phyloP scores from a whole-genome alignment of 768 basidiomycete genomes.

The Hydnomerulius pinastri region DNA sequence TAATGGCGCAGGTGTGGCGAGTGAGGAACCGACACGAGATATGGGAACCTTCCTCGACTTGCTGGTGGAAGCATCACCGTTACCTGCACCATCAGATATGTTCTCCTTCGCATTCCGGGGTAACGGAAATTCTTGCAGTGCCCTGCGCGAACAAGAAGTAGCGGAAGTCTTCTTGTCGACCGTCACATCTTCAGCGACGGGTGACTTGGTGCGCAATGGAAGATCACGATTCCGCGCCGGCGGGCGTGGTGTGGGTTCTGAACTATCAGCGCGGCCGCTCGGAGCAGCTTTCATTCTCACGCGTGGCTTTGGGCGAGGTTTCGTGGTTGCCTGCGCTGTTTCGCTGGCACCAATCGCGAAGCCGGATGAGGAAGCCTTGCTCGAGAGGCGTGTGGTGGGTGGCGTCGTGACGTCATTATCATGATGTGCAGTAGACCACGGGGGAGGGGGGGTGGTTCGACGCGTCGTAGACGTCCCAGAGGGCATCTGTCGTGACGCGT shows the following conservation, averaged over 20 bases:
- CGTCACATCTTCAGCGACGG: not conserved
- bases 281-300: constrained; percentile 1
- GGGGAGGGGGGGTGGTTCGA: not conserved
- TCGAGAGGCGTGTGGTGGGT: no score
- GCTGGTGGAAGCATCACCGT: constrained; percentile 9
- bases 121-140: constrained; percentile 28
- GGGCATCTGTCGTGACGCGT: constrained; percentile 3
- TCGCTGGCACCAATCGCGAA: not conserved
- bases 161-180: constrained; percentile 10
- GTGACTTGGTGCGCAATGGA: constrained; percentile 6
- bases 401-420: not conserved
- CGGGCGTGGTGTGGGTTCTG: constrained; percentile 20
- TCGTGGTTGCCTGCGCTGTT: not conserved
- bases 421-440: not conserved
- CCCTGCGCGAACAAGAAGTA: constrained; percentile 7
- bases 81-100: constrained; percentile 10
- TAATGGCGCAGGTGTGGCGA: not conserved
- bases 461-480: constrained; percentile 4
- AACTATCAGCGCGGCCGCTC: constrained; percentile 7
- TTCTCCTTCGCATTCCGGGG: constrained; percentile 24
- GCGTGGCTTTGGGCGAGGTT: constrained; percentile 17
- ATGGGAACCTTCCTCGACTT: constrained; percentile 12
- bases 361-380: constrained; percentile 1
- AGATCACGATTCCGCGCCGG: constrained; percentile 1
- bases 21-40: constrained; percentile 8